Base-by-base conservation (phyloP, 345 rosid species). In the Salix suchowensis region DNA sequence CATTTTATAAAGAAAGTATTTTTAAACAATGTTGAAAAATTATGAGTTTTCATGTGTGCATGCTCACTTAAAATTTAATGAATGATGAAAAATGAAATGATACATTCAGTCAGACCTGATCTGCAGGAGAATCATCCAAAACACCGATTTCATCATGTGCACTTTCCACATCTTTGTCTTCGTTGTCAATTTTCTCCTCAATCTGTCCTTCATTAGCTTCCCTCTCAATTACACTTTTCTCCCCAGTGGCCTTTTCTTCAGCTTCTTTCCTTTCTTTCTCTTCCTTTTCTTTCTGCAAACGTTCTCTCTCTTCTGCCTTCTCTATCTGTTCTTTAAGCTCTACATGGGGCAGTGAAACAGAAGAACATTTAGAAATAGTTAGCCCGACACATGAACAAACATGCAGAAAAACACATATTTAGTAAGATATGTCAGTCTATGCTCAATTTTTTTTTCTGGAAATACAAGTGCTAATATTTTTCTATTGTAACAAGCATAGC, bases 271-370 rank as follows among this genome's bases (percentile, higher is more conserved):
- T 85, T 77, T 88, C 89, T 73, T 83, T 89, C 81, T 89, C 94
- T 84, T 91, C 94, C 68, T 91, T 89, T 84, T 92, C 98, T 87
- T 86, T 92, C 77, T 86, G 89, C 61, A 86, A 48, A 36, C 86
- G 89, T 72, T 87, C 93, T 84, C 86, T 90, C 86, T 94, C 94
- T 86, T 96, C 98, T 52, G 85, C 87, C 79, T 87, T 91, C 78
- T 96, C 98, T 80, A 96, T 90, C 74, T 81, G 90, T 84, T 94
- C 98, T 83, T 94, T 96, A 67, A 71, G 91, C 24, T 90, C 99
- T 96, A 85, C 46, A 83, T 66, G 39, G 70, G 30, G 42, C 74
- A 65, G 37, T 39, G 64, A 69, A 81, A 24, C 62, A 61, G 79
- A 82, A 72, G 24, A 79, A 37, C 19, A 69, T 24, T n/a, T 14